These are phyloP conservation scores for Xylaria sp. DNA, from an alignment of 2,329 filamentous ascomycete species.

Conservation along the genomic window DNA sequence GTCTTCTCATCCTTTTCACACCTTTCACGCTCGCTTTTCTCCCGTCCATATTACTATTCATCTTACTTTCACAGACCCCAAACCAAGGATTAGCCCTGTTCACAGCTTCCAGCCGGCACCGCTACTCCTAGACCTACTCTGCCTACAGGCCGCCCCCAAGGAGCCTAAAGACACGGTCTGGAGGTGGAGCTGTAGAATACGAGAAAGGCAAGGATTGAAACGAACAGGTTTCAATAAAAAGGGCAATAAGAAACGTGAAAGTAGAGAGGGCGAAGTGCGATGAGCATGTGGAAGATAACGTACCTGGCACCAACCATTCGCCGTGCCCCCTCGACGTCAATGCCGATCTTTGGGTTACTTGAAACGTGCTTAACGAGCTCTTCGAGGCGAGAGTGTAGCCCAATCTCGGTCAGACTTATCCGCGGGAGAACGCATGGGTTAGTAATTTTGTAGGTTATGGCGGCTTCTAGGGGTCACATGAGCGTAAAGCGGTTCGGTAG, in stretches of 20 bases:
- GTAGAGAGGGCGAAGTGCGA: slow-evolving; percentile 1
- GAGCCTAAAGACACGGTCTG: slow-evolving; percentile 50
- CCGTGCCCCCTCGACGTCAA: slow-evolving; percentile 57
- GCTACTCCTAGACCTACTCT: neutral
- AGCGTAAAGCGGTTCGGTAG: neutral
- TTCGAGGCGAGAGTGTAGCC: slow-evolving; percentile 55
- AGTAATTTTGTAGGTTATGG: slow-evolving; percentile 1
- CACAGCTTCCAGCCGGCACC: neutral
- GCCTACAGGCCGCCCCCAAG: slow-evolving; percentile 22
- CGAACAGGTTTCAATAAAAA: neutral
- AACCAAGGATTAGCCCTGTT: slow-evolving; percentile 6
- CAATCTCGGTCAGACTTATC: slow-evolving; percentile 64
- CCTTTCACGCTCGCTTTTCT: neutral
- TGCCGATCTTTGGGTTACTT: slow-evolving; percentile 61
- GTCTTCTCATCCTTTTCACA: too few relatives aligned
- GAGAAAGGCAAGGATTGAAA: neutral
- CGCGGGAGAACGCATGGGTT: slow-evolving; percentile 10
- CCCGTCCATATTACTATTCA: neutral
- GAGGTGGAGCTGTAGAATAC: slow-evolving; percentile 18
- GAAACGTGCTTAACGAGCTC: slow-evolving; percentile 58
- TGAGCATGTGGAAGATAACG: slow-evolving; percentile 37
- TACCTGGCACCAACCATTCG: slow-evolving; percentile 59
- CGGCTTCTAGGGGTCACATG: neutral
- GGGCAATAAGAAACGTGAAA: slow-evolving; percentile 15
- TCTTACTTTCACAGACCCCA: slow-evolving; percentile 30